phyloP scores from a whole-genome alignment of 352 stramenopile genomes.

The Phytophthora citrophthora region DNA sequence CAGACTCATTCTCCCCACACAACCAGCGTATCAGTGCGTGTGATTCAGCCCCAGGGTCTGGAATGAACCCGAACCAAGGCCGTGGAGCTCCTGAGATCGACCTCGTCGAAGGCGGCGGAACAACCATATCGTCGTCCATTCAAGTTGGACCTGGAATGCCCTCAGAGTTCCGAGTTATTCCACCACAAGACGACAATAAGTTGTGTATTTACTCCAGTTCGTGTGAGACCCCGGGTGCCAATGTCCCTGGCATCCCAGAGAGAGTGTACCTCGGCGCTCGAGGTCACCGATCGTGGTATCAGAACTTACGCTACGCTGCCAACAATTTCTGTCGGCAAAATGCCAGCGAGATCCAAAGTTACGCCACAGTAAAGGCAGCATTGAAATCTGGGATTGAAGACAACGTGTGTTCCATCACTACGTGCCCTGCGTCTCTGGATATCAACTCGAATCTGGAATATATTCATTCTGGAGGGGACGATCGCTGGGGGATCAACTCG shows the following conservation, averaged over 20 bases:
- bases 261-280: constrained; percentile 47
- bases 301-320: constrained; percentile 59
- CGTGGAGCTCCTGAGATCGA: constrained; percentile 95
- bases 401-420: constrained; percentile 43
- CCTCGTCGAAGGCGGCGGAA: constrained; percentile 89
- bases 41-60: constrained; percentile 87
- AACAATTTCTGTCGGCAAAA: constrained; percentile 65
- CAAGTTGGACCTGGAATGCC: constrained; percentile 73
- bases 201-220: constrained; percentile 57
- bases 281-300: constrained; percentile 67
- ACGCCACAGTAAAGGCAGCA: constrained; percentile 28
- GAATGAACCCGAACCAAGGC: constrained; percentile 83
- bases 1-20: constrained; percentile 25
- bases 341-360: constrained; percentile 31
- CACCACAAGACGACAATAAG: constrained; percentile 30
- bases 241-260: constrained; percentile 51
- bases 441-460: constrained; percentile 41
- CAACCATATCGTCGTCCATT: constrained; percentile 73
- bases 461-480: constrained; percentile 23
- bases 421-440: constrained; percentile 50
- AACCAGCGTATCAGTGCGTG: constrained; percentile 84
- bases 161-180: constrained; percentile 49
- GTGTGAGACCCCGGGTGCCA: constrained; percentile 54
- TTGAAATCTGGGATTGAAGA: constrained; percentile 38
- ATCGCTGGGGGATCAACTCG: constrained; percentile 54